Evolutionary conservation across 257 asterid species (phyloP).

Genomic region (Handroanthus guayacan): DNA sequence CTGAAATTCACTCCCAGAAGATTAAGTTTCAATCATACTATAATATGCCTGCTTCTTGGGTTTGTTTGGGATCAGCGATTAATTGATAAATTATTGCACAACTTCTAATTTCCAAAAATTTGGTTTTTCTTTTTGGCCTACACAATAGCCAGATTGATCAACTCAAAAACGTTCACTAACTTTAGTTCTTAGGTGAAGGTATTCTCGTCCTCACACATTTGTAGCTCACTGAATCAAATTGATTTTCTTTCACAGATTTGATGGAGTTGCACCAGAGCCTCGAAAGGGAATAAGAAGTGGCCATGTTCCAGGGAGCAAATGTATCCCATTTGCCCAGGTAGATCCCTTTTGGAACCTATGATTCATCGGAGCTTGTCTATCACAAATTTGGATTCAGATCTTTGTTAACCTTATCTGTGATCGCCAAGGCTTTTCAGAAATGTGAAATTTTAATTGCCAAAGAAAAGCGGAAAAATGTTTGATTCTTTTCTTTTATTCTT

Average conservation of each 20-base stretch:
- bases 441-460: neutral
- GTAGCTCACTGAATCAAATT: neutral
- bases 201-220: neutral
- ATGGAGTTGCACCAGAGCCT: constrained; percentile 97
- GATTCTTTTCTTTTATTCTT: too few species aligned
- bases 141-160: neutral
- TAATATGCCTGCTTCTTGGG: neutral
- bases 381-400: constrained; percentile 10
- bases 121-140: neutral
- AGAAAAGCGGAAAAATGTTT: constrained; percentile 11
- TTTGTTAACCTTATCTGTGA: neutral
- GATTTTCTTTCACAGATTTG: constrained; percentile 57
- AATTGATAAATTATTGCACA: neutral
- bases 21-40: constrained; percentile 9
- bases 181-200: neutral
- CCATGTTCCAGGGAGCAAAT: constrained; percentile 93
- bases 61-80: neutral
- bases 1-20: neutral
- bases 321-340: constrained; percentile 91
- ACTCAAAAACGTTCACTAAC: neutral
- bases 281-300: constrained; percentile 95
- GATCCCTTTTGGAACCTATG: constrained; percentile 17
- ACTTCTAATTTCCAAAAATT: constrained; percentile 4
- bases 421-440: neutral
- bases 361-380: neutral